Percentiles rank a stretch among this genome's conserved stretches.
Evolutionary conservation across 1,284 basidiomycete genomes (phyloP).

Genomic region (Pyrrhoderma noxium): DNA sequence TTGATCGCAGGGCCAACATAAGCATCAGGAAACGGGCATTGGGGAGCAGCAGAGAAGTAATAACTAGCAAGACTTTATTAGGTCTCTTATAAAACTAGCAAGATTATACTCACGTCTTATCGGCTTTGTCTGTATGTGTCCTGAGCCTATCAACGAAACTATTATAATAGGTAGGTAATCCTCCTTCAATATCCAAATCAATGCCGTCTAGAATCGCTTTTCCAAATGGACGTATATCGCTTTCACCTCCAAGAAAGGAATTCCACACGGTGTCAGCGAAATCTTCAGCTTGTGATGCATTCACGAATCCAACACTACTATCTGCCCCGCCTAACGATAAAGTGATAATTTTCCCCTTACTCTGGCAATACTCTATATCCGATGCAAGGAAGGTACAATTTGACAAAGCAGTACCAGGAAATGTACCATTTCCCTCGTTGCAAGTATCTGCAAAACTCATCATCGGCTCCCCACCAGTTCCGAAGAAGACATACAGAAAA

Average conservation of each 20-base stretch:
- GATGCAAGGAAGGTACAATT: conserved; percentile 24
- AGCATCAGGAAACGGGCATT: conserved; percentile 24
- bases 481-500: conserved; percentile 26
- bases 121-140: conserved; percentile 19
- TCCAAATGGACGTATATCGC: conserved; percentile 25
- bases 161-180: conserved; percentile 21
- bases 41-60: conserved; percentile 22
- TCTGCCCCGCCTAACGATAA: conserved; percentile 26
- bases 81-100: background rate
- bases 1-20: conserved; percentile 21
- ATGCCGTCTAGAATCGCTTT: conserved; percentile 26
- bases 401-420: conserved; percentile 24
- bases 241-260: conserved; percentile 25
- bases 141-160: conserved; percentile 25
- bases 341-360: conserved; percentile 26
- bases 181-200: conserved; percentile 27
- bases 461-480: conserved; percentile 23
- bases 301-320: conserved; percentile 23
- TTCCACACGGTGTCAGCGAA: conserved; percentile 26
- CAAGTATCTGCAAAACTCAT: conserved; percentile 25
- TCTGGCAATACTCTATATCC: conserved; percentile 25
- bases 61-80: conserved; percentile 10
- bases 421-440: conserved; percentile 21
- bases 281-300: conserved; percentile 20
- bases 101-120: conserved; percentile 20